Evolutionary conservation across 129 eudicot species (phyloP).

Genomic region (Daucus carota): DH1_v3.0 NC_030381.2:44755501-44756000

Average conservation of each 20-base stretch:
- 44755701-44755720: neutral
- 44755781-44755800: conserved; percentile 43
- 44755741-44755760: conserved; percentile 89
- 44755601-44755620: too few relatives aligned
- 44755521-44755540: too few relatives aligned
- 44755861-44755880: neutral
- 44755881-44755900: neutral
- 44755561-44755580: too few relatives aligned
- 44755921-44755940: neutral
- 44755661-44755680: neutral
- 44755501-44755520: too few relatives aligned
- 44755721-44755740: neutral
- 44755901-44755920: neutral
- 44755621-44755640: too few relatives aligned
- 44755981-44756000: neutral
- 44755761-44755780: conserved; percentile 93
- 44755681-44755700: neutral
- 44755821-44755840: conserved; percentile 34
- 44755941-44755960: neutral
- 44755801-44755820: conserved; percentile 82
- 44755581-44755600: too few relatives aligned
- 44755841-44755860: neutral
- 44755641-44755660: too few relatives aligned
- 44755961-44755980: neutral
- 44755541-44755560: too few relatives aligned